Evolutionary conservation across 441 rosid species (phyloP).

Genomic region (Adansonia grandidieri): DNA sequence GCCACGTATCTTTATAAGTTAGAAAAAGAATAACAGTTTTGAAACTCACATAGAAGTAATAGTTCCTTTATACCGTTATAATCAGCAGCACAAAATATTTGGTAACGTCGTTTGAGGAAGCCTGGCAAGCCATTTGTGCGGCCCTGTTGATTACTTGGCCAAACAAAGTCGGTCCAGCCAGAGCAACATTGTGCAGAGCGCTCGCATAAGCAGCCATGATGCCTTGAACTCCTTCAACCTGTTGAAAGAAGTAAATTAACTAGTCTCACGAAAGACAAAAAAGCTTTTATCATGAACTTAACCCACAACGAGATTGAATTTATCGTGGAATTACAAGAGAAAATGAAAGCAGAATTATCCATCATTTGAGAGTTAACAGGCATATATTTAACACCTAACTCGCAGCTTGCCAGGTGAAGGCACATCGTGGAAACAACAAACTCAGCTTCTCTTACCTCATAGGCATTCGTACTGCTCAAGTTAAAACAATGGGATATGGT

Average conservation of each 20-base stretch:
- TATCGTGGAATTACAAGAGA: background rate
- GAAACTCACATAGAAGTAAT: background rate
- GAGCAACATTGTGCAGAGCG: constrained; percentile 59
- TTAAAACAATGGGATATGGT: constrained; percentile 78
- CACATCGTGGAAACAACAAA: constrained; percentile 5
- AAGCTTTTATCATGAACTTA: background rate
- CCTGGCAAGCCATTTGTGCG: constrained; percentile 64
- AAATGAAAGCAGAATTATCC: background rate
- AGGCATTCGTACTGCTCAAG: constrained; percentile 55
- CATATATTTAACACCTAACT: background rate
- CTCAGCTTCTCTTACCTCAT: constrained; percentile 47
- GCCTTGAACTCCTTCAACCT: constrained; percentile 87
- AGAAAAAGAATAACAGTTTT: background rate
- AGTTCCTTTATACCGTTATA: constrained; percentile 57
- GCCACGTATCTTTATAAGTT: background rate
- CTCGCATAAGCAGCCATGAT: constrained; percentile 73
- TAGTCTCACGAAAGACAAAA: background rate
- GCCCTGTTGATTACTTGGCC: constrained; percentile 73
- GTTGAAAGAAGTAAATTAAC: constrained; percentile 16
- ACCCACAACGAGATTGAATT: background rate
- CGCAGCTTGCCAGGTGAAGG: constrained; percentile 14
- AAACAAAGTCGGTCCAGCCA: constrained; percentile 86
- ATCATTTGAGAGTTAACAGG: background rate
- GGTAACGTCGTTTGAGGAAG: constrained; percentile 42
- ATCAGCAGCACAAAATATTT: constrained; percentile 80